Conservation (phyloP, 2,329 filamentous ascomycete species). For the Claviceps quebecensis region DNA sequence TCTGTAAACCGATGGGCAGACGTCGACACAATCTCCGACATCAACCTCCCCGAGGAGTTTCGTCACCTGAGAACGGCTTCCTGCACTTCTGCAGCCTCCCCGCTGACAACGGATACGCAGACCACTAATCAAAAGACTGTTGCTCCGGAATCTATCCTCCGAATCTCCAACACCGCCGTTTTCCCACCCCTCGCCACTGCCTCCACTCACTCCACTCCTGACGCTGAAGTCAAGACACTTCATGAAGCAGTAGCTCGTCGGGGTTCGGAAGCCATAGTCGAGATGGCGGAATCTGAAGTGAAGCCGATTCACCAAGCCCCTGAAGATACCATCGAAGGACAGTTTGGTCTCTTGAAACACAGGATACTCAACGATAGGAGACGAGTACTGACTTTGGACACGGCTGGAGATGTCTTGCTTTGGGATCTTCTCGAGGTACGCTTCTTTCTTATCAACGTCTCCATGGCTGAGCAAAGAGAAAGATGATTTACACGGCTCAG, state of each 20-base stretch:
- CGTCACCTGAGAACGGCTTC: conserved; percentile 33
- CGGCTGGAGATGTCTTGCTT: conserved; percentile 82
- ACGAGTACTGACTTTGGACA: conserved; percentile 81
- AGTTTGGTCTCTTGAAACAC: conserved; percentile 90
- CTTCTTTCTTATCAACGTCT: not conserved
- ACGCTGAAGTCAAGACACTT: conserved; percentile 41
- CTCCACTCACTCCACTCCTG: conserved; percentile 35
- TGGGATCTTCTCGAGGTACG: conserved; percentile 83
- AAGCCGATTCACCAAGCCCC: conserved; percentile 55
- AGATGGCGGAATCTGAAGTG: conserved; percentile 20
- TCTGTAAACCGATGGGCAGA: conserved; percentile 88
- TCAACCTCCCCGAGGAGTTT: conserved; percentile 47
- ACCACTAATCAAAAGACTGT: conserved; percentile 47
- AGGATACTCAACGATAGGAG: conserved; percentile 81
- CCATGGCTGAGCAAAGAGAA: not conserved
- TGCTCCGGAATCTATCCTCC: conserved; percentile 61
- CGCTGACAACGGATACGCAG: conserved; percentile 19
- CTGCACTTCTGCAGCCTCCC: conserved; percentile 22
- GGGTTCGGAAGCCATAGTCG: conserved; percentile 17
- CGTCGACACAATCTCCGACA: conserved; percentile 62
- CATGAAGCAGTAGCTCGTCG: conserved; percentile 29
- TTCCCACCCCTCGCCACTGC: conserved; percentile 47
- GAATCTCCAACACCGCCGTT: conserved; percentile 69
- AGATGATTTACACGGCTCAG: too few relatives aligned
- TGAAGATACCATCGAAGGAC: conserved; percentile 79